Conservation (phyloP, 202 grass and related monocot species). For the Digitaria exilis region DNA sequence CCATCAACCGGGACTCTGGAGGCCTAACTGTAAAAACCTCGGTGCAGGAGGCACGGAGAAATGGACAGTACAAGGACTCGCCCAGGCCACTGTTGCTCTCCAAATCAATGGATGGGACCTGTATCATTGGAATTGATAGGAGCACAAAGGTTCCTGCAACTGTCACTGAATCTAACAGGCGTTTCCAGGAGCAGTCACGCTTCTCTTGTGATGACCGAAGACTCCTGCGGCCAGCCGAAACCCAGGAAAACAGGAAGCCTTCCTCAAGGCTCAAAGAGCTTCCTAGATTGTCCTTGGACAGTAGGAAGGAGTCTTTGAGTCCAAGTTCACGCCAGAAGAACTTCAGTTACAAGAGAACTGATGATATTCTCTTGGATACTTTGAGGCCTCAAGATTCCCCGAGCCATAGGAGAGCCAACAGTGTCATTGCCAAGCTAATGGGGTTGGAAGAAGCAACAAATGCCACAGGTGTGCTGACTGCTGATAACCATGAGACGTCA, state of each 20-base stretch:
- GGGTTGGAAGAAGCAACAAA: constrained; percentile 75
- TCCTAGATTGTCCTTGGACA: constrained; percentile 89
- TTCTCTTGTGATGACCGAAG: constrained; percentile 82
- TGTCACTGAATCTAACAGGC: constrained; percentile 55
- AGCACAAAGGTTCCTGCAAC: constrained; percentile 51
- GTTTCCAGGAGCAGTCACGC: constrained; percentile 58
- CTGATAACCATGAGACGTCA: constrained; percentile 36
- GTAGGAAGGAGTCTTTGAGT: constrained; percentile 78
- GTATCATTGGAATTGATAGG: constrained; percentile 70
- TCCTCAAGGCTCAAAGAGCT: constrained; percentile 64
- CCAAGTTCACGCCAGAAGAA: constrained; percentile 52
- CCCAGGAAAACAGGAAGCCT: constrained; percentile 62
- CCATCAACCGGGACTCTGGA: constrained; percentile 60
- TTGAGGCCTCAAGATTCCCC: constrained; percentile 65
- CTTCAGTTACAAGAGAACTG: constrained; percentile 51
- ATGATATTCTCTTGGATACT: constrained; percentile 50
- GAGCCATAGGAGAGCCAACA: constrained; percentile 57
- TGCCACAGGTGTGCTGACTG: constrained; percentile 36
- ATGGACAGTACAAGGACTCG: constrained; percentile 64
- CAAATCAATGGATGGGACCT: constrained; percentile 79
- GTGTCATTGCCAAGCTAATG: constrained; percentile 93
- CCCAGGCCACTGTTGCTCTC: constrained; percentile 81
- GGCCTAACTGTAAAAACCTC: constrained; percentile 66
- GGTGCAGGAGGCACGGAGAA: constrained; percentile 49
- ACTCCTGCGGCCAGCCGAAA: constrained; percentile 43